These are phyloP conservation scores for Aspergillus ellipticus DNA, from an alignment of 495 filamentous ascomycete genomes.

Conservation along the genomic window DNA sequence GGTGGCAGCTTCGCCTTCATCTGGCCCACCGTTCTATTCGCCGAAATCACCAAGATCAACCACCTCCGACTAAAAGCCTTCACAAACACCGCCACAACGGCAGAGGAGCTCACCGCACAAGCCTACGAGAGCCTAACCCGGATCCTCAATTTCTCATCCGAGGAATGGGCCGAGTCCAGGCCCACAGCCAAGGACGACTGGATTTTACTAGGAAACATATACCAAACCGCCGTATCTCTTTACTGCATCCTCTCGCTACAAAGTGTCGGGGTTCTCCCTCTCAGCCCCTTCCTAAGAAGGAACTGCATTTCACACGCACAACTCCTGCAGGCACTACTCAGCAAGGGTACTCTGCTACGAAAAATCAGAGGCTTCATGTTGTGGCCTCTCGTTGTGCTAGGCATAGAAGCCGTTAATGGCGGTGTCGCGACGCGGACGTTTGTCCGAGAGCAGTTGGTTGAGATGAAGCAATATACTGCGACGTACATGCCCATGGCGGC, in stretches of 20 bases:
- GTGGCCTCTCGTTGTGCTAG: slow-evolving; percentile 32
- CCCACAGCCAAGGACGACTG: slow-evolving; percentile 15
- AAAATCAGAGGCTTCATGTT: slow-evolving; percentile 22
- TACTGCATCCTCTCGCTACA: slow-evolving; percentile 32
- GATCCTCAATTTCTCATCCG: too few relatives aligned
- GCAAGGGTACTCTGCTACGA: slow-evolving; percentile 8
- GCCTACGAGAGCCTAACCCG: too few relatives aligned
- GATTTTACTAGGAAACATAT: slow-evolving; percentile 23
- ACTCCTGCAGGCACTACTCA: slow-evolving; percentile 9
- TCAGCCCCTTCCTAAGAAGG: not conserved
- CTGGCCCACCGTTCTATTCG: slow-evolving; percentile 4
- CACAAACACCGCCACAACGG: slow-evolving; percentile 9
- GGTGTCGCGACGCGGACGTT: slow-evolving; percentile 18
- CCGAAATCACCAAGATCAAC: slow-evolving; percentile 11
- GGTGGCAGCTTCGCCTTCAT: not conserved
- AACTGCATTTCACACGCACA: slow-evolving; percentile 7
- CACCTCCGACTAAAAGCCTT: slow-evolving; percentile 9
- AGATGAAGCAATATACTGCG: slow-evolving; percentile 18
- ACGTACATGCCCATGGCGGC: slow-evolving; percentile 16
- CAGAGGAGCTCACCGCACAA: slow-evolving; percentile 12
- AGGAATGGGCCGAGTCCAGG: too few relatives aligned
- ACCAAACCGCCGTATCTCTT: slow-evolving; percentile 26
- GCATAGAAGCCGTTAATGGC: slow-evolving; percentile 24
- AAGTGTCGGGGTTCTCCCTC: slow-evolving; percentile 22
- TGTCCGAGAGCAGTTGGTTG: slow-evolving; percentile 14